phyloP scores from a whole-genome alignment of 805 yeast genomes.

The Metschnikowia gruessii region DNA sequence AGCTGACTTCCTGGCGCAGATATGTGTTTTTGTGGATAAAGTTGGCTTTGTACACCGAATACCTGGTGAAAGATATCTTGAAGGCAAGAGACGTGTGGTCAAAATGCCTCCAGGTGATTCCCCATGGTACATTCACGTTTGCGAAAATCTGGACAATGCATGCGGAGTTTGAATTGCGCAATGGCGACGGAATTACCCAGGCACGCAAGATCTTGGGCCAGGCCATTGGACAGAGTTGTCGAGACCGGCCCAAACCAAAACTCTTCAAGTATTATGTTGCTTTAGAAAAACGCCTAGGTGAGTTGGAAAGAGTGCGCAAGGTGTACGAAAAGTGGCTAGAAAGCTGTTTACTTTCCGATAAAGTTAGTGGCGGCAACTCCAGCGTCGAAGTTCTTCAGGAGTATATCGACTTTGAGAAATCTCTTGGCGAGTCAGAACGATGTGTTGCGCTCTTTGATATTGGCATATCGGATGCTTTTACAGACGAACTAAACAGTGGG shows the following conservation, averaged over 20 bases:
- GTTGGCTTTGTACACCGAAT: conserved; percentile 62
- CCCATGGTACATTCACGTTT: conserved; percentile 62
- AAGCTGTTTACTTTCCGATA: conserved; percentile 17
- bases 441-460: conserved; percentile 60
- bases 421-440: conserved; percentile 66
- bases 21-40: conserved; percentile 71
- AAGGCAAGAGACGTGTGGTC: conserved; percentile 52
- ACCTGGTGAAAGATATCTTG: conserved; percentile 38
- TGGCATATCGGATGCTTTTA: conserved; percentile 30
- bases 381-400: conserved; percentile 48
- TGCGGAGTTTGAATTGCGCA: conserved; percentile 73
- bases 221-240: conserved; percentile 54
- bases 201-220: conserved; percentile 73
- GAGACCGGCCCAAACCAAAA: conserved; percentile 50
- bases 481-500: conserved; percentile 20
- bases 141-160: conserved; percentile 70
- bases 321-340: conserved; percentile 68
- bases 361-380: neutral
- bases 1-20: conserved; percentile 54
- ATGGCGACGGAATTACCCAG: conserved; percentile 35
- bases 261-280: conserved; percentile 63
- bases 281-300: conserved; percentile 65
- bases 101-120: conserved; percentile 47
- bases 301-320: conserved; percentile 75
- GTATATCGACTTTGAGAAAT: conserved; percentile 66